Base-by-base conservation (phyloP, 2,329 filamentous ascomycete species). In the Talaromyces pinophilus region DNA sequence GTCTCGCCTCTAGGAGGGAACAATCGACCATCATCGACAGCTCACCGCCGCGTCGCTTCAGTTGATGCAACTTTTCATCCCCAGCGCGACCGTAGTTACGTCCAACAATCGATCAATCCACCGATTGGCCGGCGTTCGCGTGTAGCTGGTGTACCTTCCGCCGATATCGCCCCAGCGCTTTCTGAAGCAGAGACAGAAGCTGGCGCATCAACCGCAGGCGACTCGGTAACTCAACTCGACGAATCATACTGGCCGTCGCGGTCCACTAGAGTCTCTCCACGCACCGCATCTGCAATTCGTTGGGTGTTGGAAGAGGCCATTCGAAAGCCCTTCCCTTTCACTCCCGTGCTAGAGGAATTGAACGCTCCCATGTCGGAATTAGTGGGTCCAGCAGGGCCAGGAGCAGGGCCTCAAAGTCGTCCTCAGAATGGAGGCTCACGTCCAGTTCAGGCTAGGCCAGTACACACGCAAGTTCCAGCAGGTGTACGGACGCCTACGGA, bases 301-400 rank as follows among this genome's bases (percentile, higher is more conserved):
- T 98, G 91, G 83, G 88, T 93, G 44, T 87, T 98, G 66, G 93
- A 98, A 82, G 92, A 96, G 82, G 92, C 92, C 44, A 85, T 98
- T 71, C 90, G 93, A 55, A 87, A 90, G 57, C 93, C 94, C 1
- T 86, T 92, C 71, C 83, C 88, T 59, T 96, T 98, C 80, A 96
- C 93, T 8, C 86, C 91, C 28, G 93, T 97, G 79, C 82, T 89
- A 71, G 85, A 89, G 68, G 95, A 99, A 84, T 92, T 96, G 82
- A 90, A 92, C 85, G 92, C 93, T 72, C 87, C 88, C 74, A 98
- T 99, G 93, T 91, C 93, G 72, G 93, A 97, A 78, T 84, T 97
- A 72, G 84, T 87, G 74, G 86, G 87, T 75, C 83, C 83, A 73
- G 81, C 83, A 70, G 82, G 84, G 72, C 79, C 77, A 61, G 75